Percentiles rank a stretch among this genome's conserved stretches.
Evolutionary conservation across 1,284 basidiomycete genomes (phyloP).

Genomic region (Cryptococcus jaspeensis): DNA sequence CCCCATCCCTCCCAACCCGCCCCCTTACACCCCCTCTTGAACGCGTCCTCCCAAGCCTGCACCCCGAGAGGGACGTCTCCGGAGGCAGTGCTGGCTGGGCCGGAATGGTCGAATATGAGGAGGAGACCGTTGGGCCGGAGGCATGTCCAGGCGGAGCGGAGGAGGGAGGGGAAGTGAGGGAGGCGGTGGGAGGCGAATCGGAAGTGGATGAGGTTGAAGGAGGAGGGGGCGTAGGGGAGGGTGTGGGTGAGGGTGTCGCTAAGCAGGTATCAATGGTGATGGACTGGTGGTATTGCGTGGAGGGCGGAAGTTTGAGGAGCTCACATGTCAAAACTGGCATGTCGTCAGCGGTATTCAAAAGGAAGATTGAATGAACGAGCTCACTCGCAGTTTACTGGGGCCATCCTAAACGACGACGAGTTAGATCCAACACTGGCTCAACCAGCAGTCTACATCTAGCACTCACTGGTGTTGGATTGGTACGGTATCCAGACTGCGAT

Average conservation of each 20-base stretch:
- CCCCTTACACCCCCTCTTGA: conserved; percentile 34
- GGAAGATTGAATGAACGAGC: not conserved
- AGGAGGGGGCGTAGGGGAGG: conserved; percentile 10
- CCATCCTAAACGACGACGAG: conserved; percentile 1
- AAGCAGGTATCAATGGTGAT: not conserved
- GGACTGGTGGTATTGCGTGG: no score
- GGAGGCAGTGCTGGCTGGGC: conserved; percentile 8
- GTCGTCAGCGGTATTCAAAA: no score
- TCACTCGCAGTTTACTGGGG: conserved; percentile 24
- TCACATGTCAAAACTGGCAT: conserved; percentile 18
- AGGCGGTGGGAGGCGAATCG: conserved; percentile 20
- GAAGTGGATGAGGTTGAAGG: conserved; percentile 24
- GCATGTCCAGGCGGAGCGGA: conserved; percentile 7
- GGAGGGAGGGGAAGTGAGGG: conserved; percentile 4
- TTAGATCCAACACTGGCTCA: not conserved
- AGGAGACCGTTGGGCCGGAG: conserved; percentile 22
- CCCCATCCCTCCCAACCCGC: conserved; percentile 27
- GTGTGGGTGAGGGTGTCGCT: conserved; percentile 8
- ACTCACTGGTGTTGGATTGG: no score
- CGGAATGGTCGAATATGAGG: conserved; percentile 19
- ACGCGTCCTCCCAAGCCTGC: not conserved
- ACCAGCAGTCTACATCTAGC: no score
- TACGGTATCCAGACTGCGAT: not conserved
- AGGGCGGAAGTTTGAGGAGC: no score
- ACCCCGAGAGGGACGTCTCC: not conserved